Evolutionary conservation across 2,329 filamentous ascomycete genomes (phyloP).

Genomic region (Calonectria montana): DNA sequence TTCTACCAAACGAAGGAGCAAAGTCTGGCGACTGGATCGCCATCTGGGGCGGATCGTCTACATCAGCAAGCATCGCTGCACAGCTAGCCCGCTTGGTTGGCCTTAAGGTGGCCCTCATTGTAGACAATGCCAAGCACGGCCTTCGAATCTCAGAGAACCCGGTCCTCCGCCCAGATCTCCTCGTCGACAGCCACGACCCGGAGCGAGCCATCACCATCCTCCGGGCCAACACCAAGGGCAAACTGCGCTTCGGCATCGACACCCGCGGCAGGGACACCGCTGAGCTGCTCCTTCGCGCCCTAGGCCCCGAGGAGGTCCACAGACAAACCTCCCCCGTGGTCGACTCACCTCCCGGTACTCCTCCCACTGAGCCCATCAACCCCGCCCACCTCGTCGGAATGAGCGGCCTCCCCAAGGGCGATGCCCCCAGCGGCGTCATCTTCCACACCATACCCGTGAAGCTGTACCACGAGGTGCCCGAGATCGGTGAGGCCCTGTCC

Average conservation of each 20-base stretch:
- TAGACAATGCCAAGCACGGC: slow-evolving; percentile 76
- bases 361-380: slow-evolving; percentile 41
- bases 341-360: slow-evolving; percentile 53
- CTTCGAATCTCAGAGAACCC: slow-evolving; percentile 62
- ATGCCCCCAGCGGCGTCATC: slow-evolving; percentile 55
- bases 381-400: slow-evolving; percentile 73
- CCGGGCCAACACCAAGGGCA: slow-evolving; percentile 64
- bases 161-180: slow-evolving; percentile 64
- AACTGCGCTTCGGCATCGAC: slow-evolving; percentile 76
- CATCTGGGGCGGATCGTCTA: slow-evolving; percentile 81
- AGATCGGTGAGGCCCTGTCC: slow-evolving; percentile 71
- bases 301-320: slow-evolving; percentile 55
- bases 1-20: slow-evolving; percentile 64
- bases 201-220: slow-evolving; percentile 75
- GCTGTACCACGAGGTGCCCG: slow-evolving; percentile 75
- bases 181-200: slow-evolving; percentile 76
- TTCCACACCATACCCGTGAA: slow-evolving; percentile 81
- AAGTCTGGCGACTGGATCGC: slow-evolving; percentile 75
- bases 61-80: slow-evolving; percentile 73
- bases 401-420: slow-evolving; percentile 72
- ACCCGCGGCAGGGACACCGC: slow-evolving; percentile 75
- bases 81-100: slow-evolving; percentile 77
- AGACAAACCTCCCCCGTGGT: slow-evolving; percentile 38
- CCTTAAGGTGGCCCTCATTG: slow-evolving; percentile 72
- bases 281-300: slow-evolving; percentile 58